Conservation (phyloP, 495 filamentous ascomycete genomes). For the Penicillium roqueforti region DNA sequence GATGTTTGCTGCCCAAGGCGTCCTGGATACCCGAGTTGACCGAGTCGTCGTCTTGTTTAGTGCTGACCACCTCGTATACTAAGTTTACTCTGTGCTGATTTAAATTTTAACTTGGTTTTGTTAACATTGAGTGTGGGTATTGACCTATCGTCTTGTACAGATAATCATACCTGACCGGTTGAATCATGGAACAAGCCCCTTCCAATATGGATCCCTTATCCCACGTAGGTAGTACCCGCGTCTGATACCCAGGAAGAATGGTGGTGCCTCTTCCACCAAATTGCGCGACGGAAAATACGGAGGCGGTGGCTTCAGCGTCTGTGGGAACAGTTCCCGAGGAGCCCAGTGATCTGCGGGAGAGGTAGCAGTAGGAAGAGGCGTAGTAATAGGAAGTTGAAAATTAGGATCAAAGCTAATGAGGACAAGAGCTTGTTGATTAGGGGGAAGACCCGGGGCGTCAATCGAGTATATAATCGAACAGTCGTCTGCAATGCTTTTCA, state of each 20-base stretch:
- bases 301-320: neutral
- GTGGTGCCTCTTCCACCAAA: slow-evolving; percentile 25
- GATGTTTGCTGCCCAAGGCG: neutral
- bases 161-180: neutral
- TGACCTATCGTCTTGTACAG: neutral
- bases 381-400: slow-evolving; percentile 36
- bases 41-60: neutral
- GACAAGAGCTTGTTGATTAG: slow-evolving; percentile 47
- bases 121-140: neutral
- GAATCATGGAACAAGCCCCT: neutral
- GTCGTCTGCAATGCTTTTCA: slow-evolving; percentile 57
- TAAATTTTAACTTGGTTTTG: neutral
- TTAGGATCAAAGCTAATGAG: slow-evolving; percentile 63
- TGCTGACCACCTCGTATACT: neutral
- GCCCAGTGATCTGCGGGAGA: neutral
- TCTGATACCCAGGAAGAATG: slow-evolving; percentile 33
- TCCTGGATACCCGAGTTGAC: neutral
- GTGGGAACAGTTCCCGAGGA: slow-evolving; percentile 3
- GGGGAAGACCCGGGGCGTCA: slow-evolving; percentile 43
- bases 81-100: neutral
- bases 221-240: slow-evolving; percentile 41
- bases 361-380: neutral
- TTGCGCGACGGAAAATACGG: neutral
- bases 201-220: neutral
- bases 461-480: slow-evolving; percentile 53